Conservation (phyloP, 73 alveolate genomes). For the Paramecium sexaurelia region DNA sequence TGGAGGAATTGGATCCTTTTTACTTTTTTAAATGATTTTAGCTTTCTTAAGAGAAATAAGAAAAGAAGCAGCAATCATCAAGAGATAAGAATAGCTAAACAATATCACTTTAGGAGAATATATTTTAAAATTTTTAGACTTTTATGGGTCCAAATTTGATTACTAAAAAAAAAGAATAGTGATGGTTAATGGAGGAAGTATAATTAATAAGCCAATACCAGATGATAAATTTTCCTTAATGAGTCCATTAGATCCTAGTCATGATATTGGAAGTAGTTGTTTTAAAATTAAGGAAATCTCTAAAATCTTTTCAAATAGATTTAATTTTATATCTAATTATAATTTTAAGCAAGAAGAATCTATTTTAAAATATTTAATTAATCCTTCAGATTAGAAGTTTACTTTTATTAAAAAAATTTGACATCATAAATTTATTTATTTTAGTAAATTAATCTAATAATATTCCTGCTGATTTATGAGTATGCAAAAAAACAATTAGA, state of each 20-base stretch:
- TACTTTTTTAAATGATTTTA: slow-evolving; percentile 83
- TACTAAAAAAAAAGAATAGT: slow-evolving; percentile 87
- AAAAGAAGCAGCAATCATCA: slow-evolving; percentile 54
- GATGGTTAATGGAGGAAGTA: slow-evolving; percentile 84
- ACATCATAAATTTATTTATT: neutral
- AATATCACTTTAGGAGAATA: slow-evolving; percentile 85
- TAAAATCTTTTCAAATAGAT: slow-evolving; percentile 69
- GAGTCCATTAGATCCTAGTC: slow-evolving; percentile 73
- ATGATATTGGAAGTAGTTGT: slow-evolving; percentile 78
- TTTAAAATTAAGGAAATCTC: slow-evolving; percentile 75
- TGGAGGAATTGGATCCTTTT: slow-evolving; percentile 97
- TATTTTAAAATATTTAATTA: slow-evolving; percentile 35
- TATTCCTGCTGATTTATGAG: neutral
- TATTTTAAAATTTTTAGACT: slow-evolving; percentile 84
- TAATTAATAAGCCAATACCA: slow-evolving; percentile 63
- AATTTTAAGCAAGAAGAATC: slow-evolving; percentile 45
- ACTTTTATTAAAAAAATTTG: neutral
- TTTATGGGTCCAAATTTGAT: slow-evolving; percentile 89
- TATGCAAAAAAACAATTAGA: too few species aligned
- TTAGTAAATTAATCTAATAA: neutral
- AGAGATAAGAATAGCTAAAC: slow-evolving; percentile 69
- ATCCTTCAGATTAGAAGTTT: slow-evolving; percentile 59
- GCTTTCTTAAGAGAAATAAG: slow-evolving; percentile 73
- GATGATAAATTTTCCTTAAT: slow-evolving; percentile 72
- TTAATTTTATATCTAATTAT: slow-evolving; percentile 54